These are phyloP conservation scores for Fomes fomentarius DNA, from an alignment of 1,284 basidiomycete species.

Conservation along the genomic window DNA sequence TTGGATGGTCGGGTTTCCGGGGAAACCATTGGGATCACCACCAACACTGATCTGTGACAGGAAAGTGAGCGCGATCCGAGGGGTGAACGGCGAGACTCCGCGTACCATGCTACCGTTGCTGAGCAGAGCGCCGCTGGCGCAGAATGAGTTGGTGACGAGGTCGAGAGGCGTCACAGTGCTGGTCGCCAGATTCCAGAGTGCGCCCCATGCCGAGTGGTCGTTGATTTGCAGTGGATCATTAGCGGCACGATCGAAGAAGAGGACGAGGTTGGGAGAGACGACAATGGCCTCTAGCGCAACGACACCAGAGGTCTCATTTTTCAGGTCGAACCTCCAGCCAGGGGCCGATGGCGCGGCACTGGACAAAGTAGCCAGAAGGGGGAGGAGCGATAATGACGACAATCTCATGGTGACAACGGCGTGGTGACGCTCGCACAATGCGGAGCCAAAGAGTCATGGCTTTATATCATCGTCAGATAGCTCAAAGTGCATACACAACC, in stretches of 20 bases:
- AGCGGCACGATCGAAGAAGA: constrained; percentile 49
- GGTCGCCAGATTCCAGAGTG: constrained; percentile 26
- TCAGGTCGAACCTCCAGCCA: constrained; percentile 29
- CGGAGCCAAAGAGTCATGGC: no score
- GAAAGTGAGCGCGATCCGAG: no score
- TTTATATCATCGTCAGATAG: no score
- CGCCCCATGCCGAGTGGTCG: constrained; percentile 47
- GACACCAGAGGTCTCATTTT: constrained; percentile 47
- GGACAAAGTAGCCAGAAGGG: constrained; percentile 1
- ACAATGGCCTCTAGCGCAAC: constrained; percentile 50
- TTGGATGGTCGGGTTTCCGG: constrained; percentile 43
- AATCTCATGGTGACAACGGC: not conserved
- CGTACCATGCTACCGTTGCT: constrained; percentile 50
- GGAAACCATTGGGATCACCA: constrained; percentile 44
- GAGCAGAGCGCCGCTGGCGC: constrained; percentile 55
- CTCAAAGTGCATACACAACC: no score
- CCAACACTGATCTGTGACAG: constrained; percentile 45
- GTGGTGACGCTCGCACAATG: no score
- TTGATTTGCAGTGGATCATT: constrained; percentile 49
- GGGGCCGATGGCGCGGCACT: constrained; percentile 22
- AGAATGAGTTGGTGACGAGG: constrained; percentile 53
- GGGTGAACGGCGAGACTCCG: not conserved
- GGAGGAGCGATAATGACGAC: not conserved
- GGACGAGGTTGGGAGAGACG: constrained; percentile 46
- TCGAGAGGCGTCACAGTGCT: constrained; percentile 44